Evolutionary conservation across 441 rosid species (phyloP).

Genomic region (Geranium incanum): DNA sequence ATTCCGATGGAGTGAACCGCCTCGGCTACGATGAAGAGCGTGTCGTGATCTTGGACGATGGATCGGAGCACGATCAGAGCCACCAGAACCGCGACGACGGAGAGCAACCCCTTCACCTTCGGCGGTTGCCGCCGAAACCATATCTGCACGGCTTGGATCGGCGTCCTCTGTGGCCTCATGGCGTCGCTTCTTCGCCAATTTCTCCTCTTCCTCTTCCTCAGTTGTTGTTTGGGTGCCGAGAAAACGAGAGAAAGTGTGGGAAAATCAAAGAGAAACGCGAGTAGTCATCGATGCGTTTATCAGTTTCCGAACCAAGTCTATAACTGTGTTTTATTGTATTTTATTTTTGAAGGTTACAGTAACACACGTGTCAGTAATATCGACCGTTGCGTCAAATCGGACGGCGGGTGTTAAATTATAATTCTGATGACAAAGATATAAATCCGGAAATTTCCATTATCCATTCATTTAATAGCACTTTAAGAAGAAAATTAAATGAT

Average conservation of each 20-base stretch:
- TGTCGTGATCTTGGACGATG: conserved; percentile 92
- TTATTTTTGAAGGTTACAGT: background rate
- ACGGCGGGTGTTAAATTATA: too few species aligned
- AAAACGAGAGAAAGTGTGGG: conserved; percentile 2
- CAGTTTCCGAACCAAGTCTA: background rate
- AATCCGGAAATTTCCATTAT: too few species aligned
- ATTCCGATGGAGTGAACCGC: conserved; percentile 97
- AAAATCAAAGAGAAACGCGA: background rate
- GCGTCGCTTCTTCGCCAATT: background rate
- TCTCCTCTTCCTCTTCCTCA: background rate
- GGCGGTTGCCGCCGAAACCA: conserved; percentile 90
- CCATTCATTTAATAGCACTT: too few species aligned
- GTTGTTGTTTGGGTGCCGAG: background rate
- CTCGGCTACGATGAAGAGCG: conserved; percentile 94
- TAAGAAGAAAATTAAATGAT: too few species aligned
- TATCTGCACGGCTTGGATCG: conserved; percentile 66
- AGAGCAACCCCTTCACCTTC: conserved; percentile 86
- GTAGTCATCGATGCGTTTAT: background rate
- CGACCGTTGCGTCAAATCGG: background rate
- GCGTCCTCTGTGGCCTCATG: conserved; percentile 51
- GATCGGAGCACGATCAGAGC: conserved; percentile 75
- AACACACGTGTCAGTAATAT: background rate
- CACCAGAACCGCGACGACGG: conserved; percentile 86
- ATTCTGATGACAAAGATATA: too few species aligned
- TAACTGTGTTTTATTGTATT: background rate